Base-by-base conservation (phyloP, 2,329 filamentous ascomycete genomes). In the Exophiala sp. region DNA sequence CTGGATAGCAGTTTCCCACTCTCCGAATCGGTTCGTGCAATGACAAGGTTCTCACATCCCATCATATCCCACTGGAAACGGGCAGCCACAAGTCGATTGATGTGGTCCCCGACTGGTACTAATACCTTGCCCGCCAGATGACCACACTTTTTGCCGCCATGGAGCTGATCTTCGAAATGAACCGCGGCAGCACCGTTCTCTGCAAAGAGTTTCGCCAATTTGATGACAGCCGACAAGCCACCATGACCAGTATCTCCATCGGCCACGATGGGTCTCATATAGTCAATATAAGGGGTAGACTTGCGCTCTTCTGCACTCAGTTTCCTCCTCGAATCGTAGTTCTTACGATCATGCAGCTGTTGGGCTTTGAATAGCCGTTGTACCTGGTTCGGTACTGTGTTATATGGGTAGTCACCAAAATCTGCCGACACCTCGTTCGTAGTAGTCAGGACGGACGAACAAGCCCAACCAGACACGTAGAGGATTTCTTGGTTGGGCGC, bases 31-130 rank as follows among this genome's bases (percentile, higher is more conserved):
- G 94, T 97, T 54, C 94, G 86, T 2, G 94, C 94, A 68, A 99
- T 94, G 39, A 97, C 84, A 3, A 97, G 80, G 70, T 95, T 97
- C 75, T 99, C 94, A 48, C 84, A 86, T 43, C 92, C 94, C 92
- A 99, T 97, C 64, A 96, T 80, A 66, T 99, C 94, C 92, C 92
- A 99, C 68, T 99, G 94, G 75, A 96, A 96, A 55, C 94, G 86
- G 2, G 92, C 86, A 1, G 94, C 91, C 16, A 91, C 86, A 3
- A 99, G 83, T 24, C 94, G 86, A 75, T 96, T 96, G 78, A 97
- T 95, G 75, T 99, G 94, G 70, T 97, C 94, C 57, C 91, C 88
- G 0, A 91, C 84, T 0, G 94, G 92, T 2, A 97, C 94, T 7
- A 99, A 78, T 1, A 97, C 94, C 71, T 97, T 99, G 63, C 94